These are phyloP conservation scores for Solanum sejunctum DNA, from an alignment of 257 asterid genomes.

Conservation along the genomic window DNA sequence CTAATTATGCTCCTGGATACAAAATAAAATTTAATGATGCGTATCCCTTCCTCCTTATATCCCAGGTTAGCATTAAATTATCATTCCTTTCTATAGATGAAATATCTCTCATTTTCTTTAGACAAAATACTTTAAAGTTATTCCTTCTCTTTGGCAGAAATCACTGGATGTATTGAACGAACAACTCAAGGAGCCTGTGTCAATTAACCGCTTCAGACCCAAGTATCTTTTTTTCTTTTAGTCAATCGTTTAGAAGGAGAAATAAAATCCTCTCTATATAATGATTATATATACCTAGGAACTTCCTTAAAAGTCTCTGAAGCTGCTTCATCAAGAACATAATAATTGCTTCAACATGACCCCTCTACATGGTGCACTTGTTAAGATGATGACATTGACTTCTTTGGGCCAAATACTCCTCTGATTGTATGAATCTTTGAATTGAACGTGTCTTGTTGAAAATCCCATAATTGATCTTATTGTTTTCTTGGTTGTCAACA, in stretches of 20 bases:
- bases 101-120: neutral
- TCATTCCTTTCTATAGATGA: neutral
- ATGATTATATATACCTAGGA: neutral
- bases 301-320: neutral
- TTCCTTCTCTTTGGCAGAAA: slow-evolving; percentile 23
- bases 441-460: neutral
- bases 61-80: slow-evolving; percentile 28
- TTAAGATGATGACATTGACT: neutral
- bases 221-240: slow-evolving; percentile 21
- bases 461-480: neutral
- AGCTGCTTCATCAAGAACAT: neutral
- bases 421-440: neutral
- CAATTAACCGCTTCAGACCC: slow-evolving; percentile 53
- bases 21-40: slow-evolving; percentile 34
- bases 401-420: neutral
- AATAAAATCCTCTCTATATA: neutral
- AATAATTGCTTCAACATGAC: neutral
- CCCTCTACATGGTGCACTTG: neutral
- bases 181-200: slow-evolving; percentile 43
- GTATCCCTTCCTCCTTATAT: slow-evolving; percentile 52
- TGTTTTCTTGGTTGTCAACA: neutral
- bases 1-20: slow-evolving; percentile 30
- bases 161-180: slow-evolving; percentile 45
- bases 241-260: neutral
- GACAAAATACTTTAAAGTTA: neutral